Conservation (phyloP, 257 asterid species). For the Coffea canephora region DNA sequence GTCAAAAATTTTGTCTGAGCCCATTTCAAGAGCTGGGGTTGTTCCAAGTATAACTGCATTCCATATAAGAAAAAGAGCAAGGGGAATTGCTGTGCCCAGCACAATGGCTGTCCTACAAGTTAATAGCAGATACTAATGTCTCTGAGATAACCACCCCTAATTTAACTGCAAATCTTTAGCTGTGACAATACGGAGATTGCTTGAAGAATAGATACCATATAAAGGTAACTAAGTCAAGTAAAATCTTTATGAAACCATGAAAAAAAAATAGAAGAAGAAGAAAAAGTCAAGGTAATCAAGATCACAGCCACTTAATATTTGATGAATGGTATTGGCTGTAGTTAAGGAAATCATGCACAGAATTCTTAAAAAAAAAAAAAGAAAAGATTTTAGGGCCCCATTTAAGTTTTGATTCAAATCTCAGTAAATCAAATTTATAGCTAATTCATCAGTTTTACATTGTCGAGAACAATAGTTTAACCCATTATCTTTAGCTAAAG, state of each 20-base stretch:
- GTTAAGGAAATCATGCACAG: not conserved
- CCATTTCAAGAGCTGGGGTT: slow-evolving; percentile 43
- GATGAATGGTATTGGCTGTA: not conserved
- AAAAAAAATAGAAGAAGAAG: too few relatives aligned
- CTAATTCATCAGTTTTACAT: not conserved
- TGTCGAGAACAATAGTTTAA: not conserved
- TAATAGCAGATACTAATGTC: slow-evolving; percentile 19
- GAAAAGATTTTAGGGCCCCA: not conserved
- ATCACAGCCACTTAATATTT: not conserved
- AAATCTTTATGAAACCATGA: not conserved
- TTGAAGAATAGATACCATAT: not conserved
- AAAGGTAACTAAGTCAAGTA: not conserved
- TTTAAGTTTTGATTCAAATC: not conserved
- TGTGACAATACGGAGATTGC: not conserved
- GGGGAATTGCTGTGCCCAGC: slow-evolving; percentile 83
- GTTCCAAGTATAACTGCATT: slow-evolving; percentile 89
- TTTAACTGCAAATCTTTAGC: not conserved
- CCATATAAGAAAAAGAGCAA: slow-evolving; percentile 82
- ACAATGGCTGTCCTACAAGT: slow-evolving; percentile 75
- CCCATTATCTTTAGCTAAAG: not conserved
- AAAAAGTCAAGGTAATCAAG: not conserved
- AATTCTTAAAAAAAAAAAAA: not conserved
- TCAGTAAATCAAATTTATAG: not conserved
- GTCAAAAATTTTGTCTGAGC: slow-evolving; percentile 38
- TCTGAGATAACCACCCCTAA: not conserved